Conservation (phyloP, 352 stramenopile species). For the Pythium aquatile region DNA sequence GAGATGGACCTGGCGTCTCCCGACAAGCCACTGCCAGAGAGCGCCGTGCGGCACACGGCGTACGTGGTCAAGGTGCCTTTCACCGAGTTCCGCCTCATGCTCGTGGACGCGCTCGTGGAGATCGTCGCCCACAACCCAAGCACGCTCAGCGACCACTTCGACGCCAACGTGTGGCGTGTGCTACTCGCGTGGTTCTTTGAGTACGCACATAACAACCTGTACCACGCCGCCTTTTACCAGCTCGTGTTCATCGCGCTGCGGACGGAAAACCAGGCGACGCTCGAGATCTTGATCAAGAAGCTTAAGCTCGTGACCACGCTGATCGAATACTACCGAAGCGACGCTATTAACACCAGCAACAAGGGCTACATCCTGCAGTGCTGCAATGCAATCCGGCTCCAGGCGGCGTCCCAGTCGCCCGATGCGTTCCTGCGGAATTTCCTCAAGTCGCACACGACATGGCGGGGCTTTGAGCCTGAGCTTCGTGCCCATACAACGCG, state of each 20-base stretch:
- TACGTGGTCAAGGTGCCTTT: constrained; percentile 90
- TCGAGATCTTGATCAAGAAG: constrained; percentile 88
- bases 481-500: constrained; percentile 53
- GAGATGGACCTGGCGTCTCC: constrained; percentile 55
- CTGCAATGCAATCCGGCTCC: constrained; percentile 88
- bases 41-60: constrained; percentile 77
- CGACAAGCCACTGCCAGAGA: constrained; percentile 56
- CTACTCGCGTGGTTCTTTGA: constrained; percentile 90
- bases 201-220: constrained; percentile 92
- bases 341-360: constrained; percentile 69
- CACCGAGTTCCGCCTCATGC: constrained; percentile 83
- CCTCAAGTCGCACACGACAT: constrained; percentile 85
- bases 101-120: constrained; percentile 86
- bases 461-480: constrained; percentile 72
- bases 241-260: constrained; percentile 87
- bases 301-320: constrained; percentile 82
- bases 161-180: constrained; percentile 84
- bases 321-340: constrained; percentile 77
- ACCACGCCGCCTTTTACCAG: constrained; percentile 88
- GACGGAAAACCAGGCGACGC: constrained; percentile 75
- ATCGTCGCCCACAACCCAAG: constrained; percentile 77
- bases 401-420: constrained; percentile 84
- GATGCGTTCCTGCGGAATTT: constrained; percentile 89
- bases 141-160: constrained; percentile 68
- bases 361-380: constrained; percentile 87